These are phyloP conservation scores for Tetrahymena elliotti DNA, from an alignment of 73 alveolate species.

Conservation along the genomic window DNA sequence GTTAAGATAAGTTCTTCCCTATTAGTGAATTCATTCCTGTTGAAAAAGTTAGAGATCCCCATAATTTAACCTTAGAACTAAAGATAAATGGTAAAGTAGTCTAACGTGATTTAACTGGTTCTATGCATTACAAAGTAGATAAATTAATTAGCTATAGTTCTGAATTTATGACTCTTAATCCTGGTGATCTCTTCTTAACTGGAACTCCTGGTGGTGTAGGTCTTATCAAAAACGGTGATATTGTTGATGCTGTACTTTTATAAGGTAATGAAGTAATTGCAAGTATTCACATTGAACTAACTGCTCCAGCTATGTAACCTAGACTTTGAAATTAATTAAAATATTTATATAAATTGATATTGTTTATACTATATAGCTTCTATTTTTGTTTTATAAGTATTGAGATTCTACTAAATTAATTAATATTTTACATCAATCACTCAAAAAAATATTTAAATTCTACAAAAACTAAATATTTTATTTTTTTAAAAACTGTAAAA, in stretches of 20 bases:
- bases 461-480: too few relatives aligned
- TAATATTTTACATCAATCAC: not conserved
- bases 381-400: too few relatives aligned
- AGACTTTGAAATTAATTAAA: not conserved
- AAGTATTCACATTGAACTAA: not conserved
- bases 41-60: conserved; percentile 54
- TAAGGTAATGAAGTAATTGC: not conserved
- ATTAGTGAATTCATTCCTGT: conserved; percentile 40
- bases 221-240: conserved; percentile 56
- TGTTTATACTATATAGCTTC: not conserved
- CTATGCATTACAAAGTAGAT: conserved; percentile 59
- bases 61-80: conserved; percentile 44
- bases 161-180: conserved; percentile 55
- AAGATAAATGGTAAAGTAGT: conserved; percentile 34
- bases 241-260: conserved; percentile 7
- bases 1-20: conserved; percentile 70
- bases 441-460: too few relatives aligned
- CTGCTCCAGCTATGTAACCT: not conserved
- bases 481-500: too few relatives aligned
- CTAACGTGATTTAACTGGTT: conserved; percentile 47
- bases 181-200: conserved; percentile 75
- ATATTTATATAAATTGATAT: too few relatives aligned
- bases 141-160: conserved; percentile 41
- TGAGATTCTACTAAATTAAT: not conserved
- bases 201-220: conserved; percentile 85